phyloP scores from a whole-genome alignment of 1,139 yeast genomes.

The Yamadazyma atmosphaerica region DNA sequence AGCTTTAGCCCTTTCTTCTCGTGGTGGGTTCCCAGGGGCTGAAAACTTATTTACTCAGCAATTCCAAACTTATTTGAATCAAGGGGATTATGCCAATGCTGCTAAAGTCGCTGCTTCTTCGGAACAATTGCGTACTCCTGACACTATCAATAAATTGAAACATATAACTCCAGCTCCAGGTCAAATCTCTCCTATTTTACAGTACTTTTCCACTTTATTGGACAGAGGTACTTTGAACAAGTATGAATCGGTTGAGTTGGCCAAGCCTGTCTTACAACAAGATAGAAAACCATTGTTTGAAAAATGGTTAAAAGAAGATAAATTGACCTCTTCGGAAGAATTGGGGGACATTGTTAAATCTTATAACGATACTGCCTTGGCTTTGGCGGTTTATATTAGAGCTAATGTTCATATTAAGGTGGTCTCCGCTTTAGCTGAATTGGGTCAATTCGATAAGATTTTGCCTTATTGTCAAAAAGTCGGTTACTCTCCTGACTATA shows the following conservation, averaged over 20 bases:
- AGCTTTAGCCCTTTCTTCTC: conserved; percentile 86
- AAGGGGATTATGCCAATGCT: conserved; percentile 88
- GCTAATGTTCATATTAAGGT: conserved; percentile 87
- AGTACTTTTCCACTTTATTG: conserved; percentile 86
- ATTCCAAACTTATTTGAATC: conserved; percentile 78
- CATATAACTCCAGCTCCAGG: conserved; percentile 95
- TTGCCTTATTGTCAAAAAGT: conserved; percentile 92
- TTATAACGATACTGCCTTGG: conserved; percentile 73
- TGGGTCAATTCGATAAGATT: conserved; percentile 95
- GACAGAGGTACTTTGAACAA: conserved; percentile 93
- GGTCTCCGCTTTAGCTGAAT: conserved; percentile 88
- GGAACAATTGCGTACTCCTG: conserved; percentile 90
- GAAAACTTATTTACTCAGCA: conserved; percentile 89
- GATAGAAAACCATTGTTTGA: conserved; percentile 92
- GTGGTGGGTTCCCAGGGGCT: conserved; percentile 98
- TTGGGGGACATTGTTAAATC: conserved; percentile 95
- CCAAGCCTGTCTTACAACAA: conserved; percentile 93
- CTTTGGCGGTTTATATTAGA: conserved; percentile 88
- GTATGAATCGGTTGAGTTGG: conserved; percentile 92
- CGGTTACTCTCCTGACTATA: conserved; percentile 85
- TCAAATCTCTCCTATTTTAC: conserved; percentile 89
- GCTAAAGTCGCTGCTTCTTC: conserved; percentile 98
- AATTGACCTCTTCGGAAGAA: conserved; percentile 91
- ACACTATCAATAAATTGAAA: conserved; percentile 90
- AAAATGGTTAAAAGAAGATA: conserved; percentile 95